Evolutionary conservation across 2,329 filamentous ascomycete genomes (phyloP), one percentile per base, ranked within the genome.

Genomic region (Fusarium anthophilum): DNA sequence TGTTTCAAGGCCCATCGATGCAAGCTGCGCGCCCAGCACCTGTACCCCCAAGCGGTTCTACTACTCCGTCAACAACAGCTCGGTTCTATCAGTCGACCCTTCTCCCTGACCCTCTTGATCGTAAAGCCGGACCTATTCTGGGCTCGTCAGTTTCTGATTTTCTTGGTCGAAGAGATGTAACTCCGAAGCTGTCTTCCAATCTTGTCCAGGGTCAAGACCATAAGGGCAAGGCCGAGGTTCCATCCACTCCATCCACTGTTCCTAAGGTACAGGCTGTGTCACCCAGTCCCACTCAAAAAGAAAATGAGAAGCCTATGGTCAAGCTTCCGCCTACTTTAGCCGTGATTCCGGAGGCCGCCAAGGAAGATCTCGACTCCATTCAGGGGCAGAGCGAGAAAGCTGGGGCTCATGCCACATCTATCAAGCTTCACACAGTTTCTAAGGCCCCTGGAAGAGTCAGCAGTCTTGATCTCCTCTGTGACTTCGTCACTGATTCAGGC

Each of bases 131-230:
- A 4, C 18, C 64, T 11, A 61, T 78, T 22, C 63, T 81, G 39
- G 79, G 79, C 9, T 69, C 13, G 18, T 54, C 63, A 8, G 62
- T 68, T 14, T 24, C 72, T 20, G 76, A 78, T 24, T 81, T 81
- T 50, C 63, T 81, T 9, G 39, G 45, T 15, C 68, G 74, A 10
- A 59, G 38, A 48, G 75, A 75, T 28, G 9, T n/a, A 28, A n/a
- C n/a, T 18, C 20, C 47, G 15, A 51, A 66, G 35, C 43, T 43
- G 44, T 17, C 55, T 30, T 14, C 48, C 12, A 43, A 43, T n/a
- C 24, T 39, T 26, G 32, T 37, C 38, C 45, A 66, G 22, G 24
- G 22, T 14, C 51, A 73, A 28, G 39, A 28, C 13, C 17, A 56
- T 22, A 20, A n/a, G 18, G 28, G 12, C 14, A 30, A 22, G 17